Base-by-base conservation (phyloP, 2,329 filamentous ascomycete species). In the Elsinoe fawcettii region DNA sequence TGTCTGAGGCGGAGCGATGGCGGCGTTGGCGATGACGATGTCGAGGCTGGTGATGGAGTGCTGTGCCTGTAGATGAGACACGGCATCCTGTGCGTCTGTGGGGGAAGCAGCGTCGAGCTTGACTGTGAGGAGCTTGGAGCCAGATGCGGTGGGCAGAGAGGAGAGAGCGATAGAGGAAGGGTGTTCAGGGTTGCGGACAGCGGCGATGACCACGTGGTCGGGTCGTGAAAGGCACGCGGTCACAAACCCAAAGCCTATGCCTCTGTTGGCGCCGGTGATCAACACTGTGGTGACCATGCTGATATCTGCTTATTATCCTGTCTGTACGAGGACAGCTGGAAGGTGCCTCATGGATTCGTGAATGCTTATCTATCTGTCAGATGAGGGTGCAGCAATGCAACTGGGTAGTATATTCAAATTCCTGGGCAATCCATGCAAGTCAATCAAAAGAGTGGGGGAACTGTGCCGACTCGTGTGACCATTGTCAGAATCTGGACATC, bases 91-190 rank as follows among this genome's bases (percentile, higher is more conserved):
- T 1, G 74, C 61, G 57, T 74, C 71, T 1, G 64, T 60, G 7
- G 69, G 64, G 2, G 67, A 67, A 2, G 60, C 61, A 1, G 69
- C 66, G 47, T 80, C 76, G 58, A 77, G 64, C 59, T 75, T 72
- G 23, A 76, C 64, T 8, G 76, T 57, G 25, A 77, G 66, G 9
- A 81, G 60, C 1, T 51, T 62, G 37, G 68, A 75, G 12, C 62
- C 65, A 1, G 63, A 30, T 18, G 61, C 74, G 2, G 59, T 67
- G 6, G 75, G 69, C 0, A 80, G 66, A 1, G 64, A 5, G 12
- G 22, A 25, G 23, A 51, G 62, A 0, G 83, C 82, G 0, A 79
- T 80, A 0, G 81, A 84, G 39, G n/a, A 18, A 5, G 18, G 18
- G 18, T n/a, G 18, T 1, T 8, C 20, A 0, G 87, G 65, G 60